Evolutionary conservation across 345 rosid genomes (phyloP).

Genomic region (Salix dunnii): DNA sequence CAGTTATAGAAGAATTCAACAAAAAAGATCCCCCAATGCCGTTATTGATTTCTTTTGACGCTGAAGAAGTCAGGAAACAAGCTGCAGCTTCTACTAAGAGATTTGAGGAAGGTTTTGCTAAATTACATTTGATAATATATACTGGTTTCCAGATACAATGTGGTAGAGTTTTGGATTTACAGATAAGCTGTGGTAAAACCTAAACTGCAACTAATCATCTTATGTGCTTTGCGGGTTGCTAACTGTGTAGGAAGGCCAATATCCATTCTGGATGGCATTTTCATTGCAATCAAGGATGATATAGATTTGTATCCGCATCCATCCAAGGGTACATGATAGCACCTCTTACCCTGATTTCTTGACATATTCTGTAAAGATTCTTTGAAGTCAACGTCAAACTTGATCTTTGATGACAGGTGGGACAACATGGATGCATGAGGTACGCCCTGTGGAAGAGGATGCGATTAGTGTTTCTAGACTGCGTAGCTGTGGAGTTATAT

Average conservation of each 20-base stretch:
- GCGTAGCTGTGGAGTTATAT: constrained; percentile 73
- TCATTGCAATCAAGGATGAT: constrained; percentile 85
- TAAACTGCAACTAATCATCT: constrained; percentile 3
- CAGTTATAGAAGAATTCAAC: constrained; percentile 50
- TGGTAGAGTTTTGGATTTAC: not conserved
- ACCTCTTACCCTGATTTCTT: not conserved
- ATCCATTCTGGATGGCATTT: constrained; percentile 76
- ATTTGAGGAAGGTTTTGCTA: constrained; percentile 61
- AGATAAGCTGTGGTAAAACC: not conserved
- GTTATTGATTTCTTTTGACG: constrained; percentile 51
- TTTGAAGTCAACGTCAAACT: constrained; percentile 1
- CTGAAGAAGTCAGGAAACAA: constrained; percentile 61
- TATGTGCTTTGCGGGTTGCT: constrained; percentile 8
- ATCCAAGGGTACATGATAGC: constrained; percentile 49
- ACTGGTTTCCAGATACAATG: not conserved
- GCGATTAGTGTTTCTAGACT: constrained; percentile 67
- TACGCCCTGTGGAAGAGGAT: constrained; percentile 56
- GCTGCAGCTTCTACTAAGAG: constrained; percentile 81
- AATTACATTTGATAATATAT: not conserved
- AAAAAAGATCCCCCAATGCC: constrained; percentile 62
- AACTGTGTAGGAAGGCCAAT: constrained; percentile 60
- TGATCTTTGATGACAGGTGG: constrained; percentile 47
- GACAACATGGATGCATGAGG: constrained; percentile 83
- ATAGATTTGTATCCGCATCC: constrained; percentile 76
- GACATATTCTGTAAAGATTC: not conserved